Conservation (phyloP, 2,329 filamentous ascomycete genomes). For the Xylariaceae sp. region DNA sequence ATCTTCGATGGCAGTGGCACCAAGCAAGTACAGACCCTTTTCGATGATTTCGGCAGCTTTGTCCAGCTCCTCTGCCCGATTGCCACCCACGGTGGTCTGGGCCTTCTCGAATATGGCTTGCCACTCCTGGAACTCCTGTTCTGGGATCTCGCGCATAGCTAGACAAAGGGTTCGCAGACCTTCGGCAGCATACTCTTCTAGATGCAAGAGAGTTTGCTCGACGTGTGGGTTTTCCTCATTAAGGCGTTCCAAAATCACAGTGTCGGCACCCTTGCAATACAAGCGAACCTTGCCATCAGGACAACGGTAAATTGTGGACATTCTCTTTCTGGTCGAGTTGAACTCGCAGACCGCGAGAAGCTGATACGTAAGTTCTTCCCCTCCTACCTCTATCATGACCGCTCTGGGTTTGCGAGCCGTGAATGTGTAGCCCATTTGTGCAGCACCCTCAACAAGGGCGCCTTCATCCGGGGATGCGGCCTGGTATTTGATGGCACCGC, state of each 20-base stretch:
- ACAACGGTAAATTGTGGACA: slow-evolving; percentile 96
- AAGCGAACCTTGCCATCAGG: slow-evolving; percentile 91
- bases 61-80: slow-evolving; percentile 89
- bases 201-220: slow-evolving; percentile 83
- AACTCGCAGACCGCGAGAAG: slow-evolving; percentile 97
- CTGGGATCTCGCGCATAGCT: slow-evolving; percentile 87
- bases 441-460: slow-evolving; percentile 89
- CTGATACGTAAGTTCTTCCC: slow-evolving; percentile 75
- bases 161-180: slow-evolving; percentile 92
- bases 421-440: slow-evolving; percentile 82
- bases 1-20: slow-evolving; percentile 96
- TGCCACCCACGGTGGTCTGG: slow-evolving; percentile 84
- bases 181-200: slow-evolving; percentile 98
- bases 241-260: slow-evolving; percentile 90
- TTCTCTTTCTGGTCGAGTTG: slow-evolving; percentile 94
- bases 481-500: slow-evolving; percentile 89
- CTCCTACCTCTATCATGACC: slow-evolving; percentile 77
- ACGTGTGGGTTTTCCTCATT: slow-evolving; percentile 79
- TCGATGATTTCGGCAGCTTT: slow-evolving; percentile 97
- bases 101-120: slow-evolving; percentile 80
- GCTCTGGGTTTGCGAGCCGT: slow-evolving; percentile 83
- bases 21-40: slow-evolving; percentile 83
- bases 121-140: slow-evolving; percentile 88
- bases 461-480: slow-evolving; percentile 96
- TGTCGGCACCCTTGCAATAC: slow-evolving; percentile 96